These are phyloP conservation scores for Phlyctochytrium planicorne DNA, from an alignment of 192 early-diverging fungal species.

Conservation along the genomic window DNA sequence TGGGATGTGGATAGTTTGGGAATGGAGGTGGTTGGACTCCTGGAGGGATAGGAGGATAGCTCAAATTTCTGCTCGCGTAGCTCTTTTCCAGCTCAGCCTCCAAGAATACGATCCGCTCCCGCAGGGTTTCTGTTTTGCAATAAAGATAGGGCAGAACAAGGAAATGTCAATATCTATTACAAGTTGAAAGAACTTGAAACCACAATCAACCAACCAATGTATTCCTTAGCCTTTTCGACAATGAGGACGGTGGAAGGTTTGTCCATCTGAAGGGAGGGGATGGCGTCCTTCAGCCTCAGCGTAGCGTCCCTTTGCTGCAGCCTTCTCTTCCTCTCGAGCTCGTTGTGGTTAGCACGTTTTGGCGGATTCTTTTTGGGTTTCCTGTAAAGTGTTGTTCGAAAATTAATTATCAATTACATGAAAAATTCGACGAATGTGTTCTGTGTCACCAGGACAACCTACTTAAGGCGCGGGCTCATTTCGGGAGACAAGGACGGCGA, in stretches of 20 bases:
- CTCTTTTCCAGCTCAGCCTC: background rate
- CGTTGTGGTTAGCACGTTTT: constrained; percentile 13
- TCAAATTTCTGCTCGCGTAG: too few species aligned
- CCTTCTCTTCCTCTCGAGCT: constrained; percentile 25
- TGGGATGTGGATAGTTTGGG: too few species aligned
- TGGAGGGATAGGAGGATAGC: too few species aligned
- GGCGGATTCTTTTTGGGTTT: background rate
- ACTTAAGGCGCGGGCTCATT: too few species aligned
- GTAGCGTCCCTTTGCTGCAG: constrained; percentile 10
- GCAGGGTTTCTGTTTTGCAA: background rate
- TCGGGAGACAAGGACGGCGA: too few species aligned
- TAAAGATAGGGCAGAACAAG: background rate
- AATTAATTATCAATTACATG: too few species aligned
- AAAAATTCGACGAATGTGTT: too few species aligned
- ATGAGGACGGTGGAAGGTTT: constrained; percentile 10
- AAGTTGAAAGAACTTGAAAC: background rate
- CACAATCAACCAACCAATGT: constrained; percentile 10
- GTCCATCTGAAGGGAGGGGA: constrained; percentile 1
- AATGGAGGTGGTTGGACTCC: too few species aligned
- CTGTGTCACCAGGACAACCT: too few species aligned
- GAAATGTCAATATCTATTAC: too few species aligned
- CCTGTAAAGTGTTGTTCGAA: too few species aligned
- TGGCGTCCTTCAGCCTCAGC: constrained; percentile 10
- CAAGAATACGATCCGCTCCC: background rate
- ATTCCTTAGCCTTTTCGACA: constrained; percentile 23